Evolutionary conservation across 2,329 filamentous ascomycete species (phyloP).

Genomic region (Fusarium buharicum): DNA sequence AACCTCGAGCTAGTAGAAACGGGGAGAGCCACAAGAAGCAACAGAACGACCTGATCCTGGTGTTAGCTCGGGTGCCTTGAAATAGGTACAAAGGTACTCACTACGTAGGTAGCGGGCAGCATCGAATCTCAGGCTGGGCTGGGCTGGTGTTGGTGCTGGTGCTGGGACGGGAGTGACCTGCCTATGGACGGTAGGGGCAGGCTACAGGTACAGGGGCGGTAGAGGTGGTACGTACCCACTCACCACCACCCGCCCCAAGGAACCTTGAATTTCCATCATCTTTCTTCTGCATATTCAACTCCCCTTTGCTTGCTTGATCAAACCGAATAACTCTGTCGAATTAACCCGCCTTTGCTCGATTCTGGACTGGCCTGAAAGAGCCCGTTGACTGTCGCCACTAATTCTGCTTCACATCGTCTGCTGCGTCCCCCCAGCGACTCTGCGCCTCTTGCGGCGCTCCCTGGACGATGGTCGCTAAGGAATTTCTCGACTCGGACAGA

Average conservation of each 20-base stretch:
- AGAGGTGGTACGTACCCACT: slow-evolving; percentile 46
- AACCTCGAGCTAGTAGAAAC: slow-evolving; percentile 40
- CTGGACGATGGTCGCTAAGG: slow-evolving; percentile 63
- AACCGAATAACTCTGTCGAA: slow-evolving; percentile 30
- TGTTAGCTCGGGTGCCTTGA: slow-evolving; percentile 21
- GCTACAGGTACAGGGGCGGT: slow-evolving; percentile 5
- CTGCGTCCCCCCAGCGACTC: slow-evolving; percentile 42
- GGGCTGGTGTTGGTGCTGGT: slow-evolving; percentile 6
- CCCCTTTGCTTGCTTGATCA: slow-evolving; percentile 41
- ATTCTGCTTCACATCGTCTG: slow-evolving; percentile 18
- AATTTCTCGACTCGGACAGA: slow-evolving; percentile 72
- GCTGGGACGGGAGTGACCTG: slow-evolving; percentile 24
- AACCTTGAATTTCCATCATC: slow-evolving; percentile 49
- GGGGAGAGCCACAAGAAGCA: slow-evolving; percentile 37
- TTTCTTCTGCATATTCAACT: slow-evolving; percentile 50
- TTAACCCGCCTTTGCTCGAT: slow-evolving; percentile 26
- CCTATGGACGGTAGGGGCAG: too few species aligned
- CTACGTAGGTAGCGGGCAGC: slow-evolving; percentile 6
- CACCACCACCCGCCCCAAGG: slow-evolving; percentile 40
- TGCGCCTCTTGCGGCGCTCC: slow-evolving; percentile 50
- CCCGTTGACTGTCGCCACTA: slow-evolving; percentile 26
- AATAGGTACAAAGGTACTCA: background rate
- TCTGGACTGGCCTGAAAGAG: slow-evolving; percentile 33
- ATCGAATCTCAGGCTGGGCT: slow-evolving; percentile 29
- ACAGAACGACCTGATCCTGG: slow-evolving; percentile 30